Evolutionary conservation across 768 basidiomycete genomes (phyloP), one percentile per base, ranked within the genome.

Genomic region (Kwoniella dejecticola): DNA sequence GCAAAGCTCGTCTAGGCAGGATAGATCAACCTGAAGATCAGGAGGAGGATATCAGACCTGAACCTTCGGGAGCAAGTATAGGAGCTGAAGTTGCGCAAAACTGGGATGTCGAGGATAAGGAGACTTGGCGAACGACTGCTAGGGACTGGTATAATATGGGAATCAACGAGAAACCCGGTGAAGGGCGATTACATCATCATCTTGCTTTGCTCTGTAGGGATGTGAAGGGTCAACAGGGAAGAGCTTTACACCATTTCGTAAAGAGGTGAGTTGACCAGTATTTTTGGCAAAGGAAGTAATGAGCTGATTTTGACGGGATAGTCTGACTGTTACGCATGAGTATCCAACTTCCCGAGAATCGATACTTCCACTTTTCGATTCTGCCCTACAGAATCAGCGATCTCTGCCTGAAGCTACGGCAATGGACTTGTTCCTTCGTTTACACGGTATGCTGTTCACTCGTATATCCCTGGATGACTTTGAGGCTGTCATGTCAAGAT

Each of bases 391-490:
- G 74, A 82, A 86, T 6, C 85, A 87, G 17, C 87, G 91, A 2
- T 84, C 87, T 15, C 83, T 83, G 10, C 88, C 93, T 1, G 92
- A 95, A 66, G 77, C 80, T 2, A 66, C 69, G 13, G 78, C 79
- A 12, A 79, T 88, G 0, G 91, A 93, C 24, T 83, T 96, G 0
- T 99, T 98, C 67, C 85, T 98, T 30, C 85, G 91, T 11, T 82
- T 99, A 0, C 96, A 98, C 61, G 94, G 96, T 26, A 94, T 97
- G 92, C 83, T 99, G 1, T 97, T 97, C 80, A 98, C 96, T 13
- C 88, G 89, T 66, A 91, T 96, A 65, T 85, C 93, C 66, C 85
- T 99, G 26, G 96, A 99, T 77, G 89, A 93, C 75, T 98, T 98
- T 74, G 80, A 84, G 42, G 83, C 87, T 12, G 88, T 88, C 0